Conservation (phyloP, 176 grass and related monocot genomes). For the Oryza meyeriana region DNA sequence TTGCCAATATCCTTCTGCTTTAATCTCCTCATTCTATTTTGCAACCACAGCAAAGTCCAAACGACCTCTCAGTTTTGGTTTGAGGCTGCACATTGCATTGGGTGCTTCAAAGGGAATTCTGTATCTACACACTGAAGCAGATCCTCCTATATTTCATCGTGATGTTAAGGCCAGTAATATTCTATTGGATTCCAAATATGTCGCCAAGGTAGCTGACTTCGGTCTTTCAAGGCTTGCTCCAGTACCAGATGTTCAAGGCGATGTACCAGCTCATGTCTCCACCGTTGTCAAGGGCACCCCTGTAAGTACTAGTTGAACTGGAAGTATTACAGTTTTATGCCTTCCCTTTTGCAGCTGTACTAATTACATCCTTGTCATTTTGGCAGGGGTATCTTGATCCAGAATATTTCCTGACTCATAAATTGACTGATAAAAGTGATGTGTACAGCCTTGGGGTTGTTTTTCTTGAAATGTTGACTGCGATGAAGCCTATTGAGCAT, state of each 20-base stretch:
- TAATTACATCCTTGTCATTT: constrained; percentile 14
- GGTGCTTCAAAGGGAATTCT: constrained; percentile 77
- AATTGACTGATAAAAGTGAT: constrained; percentile 91
- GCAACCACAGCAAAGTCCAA: constrained; percentile 44
- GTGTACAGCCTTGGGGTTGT: constrained; percentile 92
- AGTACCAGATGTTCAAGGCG: constrained; percentile 57
- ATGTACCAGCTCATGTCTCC: constrained; percentile 57
- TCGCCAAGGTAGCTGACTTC: constrained; percentile 90
- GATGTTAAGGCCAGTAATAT: constrained; percentile 97
- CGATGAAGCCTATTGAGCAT: constrained; percentile 80
- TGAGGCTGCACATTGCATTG: constrained; percentile 70
- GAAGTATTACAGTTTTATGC: neutral
- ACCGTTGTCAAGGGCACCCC: constrained; percentile 94
- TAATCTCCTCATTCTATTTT: constrained; percentile 7
- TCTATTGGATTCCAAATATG: constrained; percentile 76
- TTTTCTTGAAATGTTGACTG: constrained; percentile 81
- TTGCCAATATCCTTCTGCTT: neutral
- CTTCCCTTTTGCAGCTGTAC: neutral
- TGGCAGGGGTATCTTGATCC: constrained; percentile 95
- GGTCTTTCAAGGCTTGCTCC: constrained; percentile 93
- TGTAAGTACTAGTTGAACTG: constrained; percentile 40
- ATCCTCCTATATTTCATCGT: constrained; percentile 96
- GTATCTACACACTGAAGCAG: constrained; percentile 91
- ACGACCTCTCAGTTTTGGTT: constrained; percentile 48
- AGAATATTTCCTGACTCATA: constrained; percentile 89